Base-by-base conservation (phyloP, 441 rosid genomes). In the Aquilaria agallochum region DNA sequence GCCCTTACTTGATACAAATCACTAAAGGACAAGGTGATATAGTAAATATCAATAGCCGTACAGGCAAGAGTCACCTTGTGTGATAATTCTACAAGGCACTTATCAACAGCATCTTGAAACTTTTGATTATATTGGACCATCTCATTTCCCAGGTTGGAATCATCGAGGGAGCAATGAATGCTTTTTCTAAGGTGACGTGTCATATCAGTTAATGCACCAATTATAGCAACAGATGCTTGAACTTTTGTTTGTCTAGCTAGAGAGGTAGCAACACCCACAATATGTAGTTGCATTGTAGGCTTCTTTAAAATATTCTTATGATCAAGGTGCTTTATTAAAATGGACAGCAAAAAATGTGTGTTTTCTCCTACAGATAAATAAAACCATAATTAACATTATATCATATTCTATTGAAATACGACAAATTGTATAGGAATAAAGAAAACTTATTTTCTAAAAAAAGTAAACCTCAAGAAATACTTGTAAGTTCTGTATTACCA, bases 101-200 rank as follows among this genome's bases (percentile, higher is more conserved):
- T 88, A 76, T 91, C 99, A 48, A 87, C 96, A 3, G 88, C 86
- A 59, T 77, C 79, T 70, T 67, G 79, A 34, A 85, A 89, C 36
- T 82, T 83, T 60, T 76, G 70, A 76, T 94, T 89, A 81, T 90
- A 84, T 50, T 87, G 83, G 58, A 85, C 83, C 65, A 87, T 78
- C 68, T 87, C 86, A 65, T 63, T 74, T 36, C 90, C 86, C 49
- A 85, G 71, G 73, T 68, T 74, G 9, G 88, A 68, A 69, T 85
- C 88, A 77, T 83, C 88, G 54, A 85, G 69, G 30, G 82, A 80
- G 59, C 77, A 74, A 53, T 83, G 91, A 52, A 84, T 79, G 72
- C 91, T 88, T 80, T 90, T 90, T 44, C 93, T 68, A 54, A 90
- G 74, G 70, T 90, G 97, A 69, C 95, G 86, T 67, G 87, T 88